These are phyloP conservation scores for Candida sphagnicola DNA, from an alignment of 805 yeast genomes.

Conservation along the genomic window DNA sequence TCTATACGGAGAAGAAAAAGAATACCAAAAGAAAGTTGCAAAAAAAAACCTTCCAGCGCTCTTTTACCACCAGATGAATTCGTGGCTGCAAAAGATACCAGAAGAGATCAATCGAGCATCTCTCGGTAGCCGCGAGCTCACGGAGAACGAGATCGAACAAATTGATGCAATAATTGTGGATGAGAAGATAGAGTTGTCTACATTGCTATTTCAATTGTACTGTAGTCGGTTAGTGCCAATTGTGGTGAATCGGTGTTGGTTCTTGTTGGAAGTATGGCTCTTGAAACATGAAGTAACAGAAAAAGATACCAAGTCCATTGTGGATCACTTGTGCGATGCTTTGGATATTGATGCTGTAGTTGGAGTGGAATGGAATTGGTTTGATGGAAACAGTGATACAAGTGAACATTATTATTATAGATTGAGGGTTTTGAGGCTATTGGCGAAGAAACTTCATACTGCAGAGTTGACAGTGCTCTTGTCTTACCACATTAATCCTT, in stretches of 20 bases:
- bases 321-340: too few relatives aligned
- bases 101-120: background rate
- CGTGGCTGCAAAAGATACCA: constrained; percentile 1
- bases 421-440: constrained; percentile 6
- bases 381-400: background rate
- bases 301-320: too few relatives aligned
- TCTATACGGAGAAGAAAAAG: background rate
- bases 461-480: constrained; percentile 3
- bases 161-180: background rate
- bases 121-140: background rate
- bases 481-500: constrained; percentile 23
- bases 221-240: background rate
- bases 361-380: constrained; percentile 10
- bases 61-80: background rate
- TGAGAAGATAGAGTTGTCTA: background rate
- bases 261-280: constrained; percentile 5
- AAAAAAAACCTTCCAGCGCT: background rate
- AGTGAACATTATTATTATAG: constrained; percentile 5
- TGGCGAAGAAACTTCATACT: constrained; percentile 3
- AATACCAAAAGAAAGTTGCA: background rate
- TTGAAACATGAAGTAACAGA: background rate
- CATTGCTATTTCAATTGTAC: constrained; percentile 1
- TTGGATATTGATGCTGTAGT: too few relatives aligned
- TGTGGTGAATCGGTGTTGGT: constrained; percentile 5
- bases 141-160: background rate